A percentile compares a stretch with the other conserved stretches of the same genome.
Evolutionary conservation across 179 eudicot species (phyloP).

Genomic region (Beta corolliflora): DNA sequence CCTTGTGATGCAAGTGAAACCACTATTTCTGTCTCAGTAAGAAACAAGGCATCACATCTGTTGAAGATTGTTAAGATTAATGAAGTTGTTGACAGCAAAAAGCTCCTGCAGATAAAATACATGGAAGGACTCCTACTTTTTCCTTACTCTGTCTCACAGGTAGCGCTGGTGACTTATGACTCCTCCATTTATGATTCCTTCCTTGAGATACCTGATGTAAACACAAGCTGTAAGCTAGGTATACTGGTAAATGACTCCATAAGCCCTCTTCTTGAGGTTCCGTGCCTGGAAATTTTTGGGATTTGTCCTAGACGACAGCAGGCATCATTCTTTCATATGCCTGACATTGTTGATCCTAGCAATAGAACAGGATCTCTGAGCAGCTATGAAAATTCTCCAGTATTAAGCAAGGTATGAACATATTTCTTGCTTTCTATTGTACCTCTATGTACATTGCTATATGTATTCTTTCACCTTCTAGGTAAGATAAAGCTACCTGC

Average conservation of each 20-base stretch:
- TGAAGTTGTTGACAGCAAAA: constrained; percentile 39
- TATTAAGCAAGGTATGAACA: constrained; percentile 46
- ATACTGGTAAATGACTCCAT: constrained; percentile 64
- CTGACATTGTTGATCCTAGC: constrained; percentile 31
- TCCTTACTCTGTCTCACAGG: constrained; percentile 59
- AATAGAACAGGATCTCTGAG: constrained; percentile 29
- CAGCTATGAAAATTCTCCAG: constrained; percentile 25
- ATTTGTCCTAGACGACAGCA: constrained; percentile 34
- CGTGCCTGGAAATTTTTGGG: constrained; percentile 51
- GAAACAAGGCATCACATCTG: constrained; percentile 50
- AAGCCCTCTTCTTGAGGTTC: constrained; percentile 46
- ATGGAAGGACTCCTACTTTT: constrained; percentile 62
- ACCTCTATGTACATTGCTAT: not conserved
- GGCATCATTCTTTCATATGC: constrained; percentile 22
- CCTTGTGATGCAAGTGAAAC: constrained; percentile 46
- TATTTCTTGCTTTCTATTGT: not conserved
- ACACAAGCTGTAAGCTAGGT: constrained; percentile 47
- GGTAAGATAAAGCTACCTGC: no score
- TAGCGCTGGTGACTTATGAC: constrained; percentile 50
- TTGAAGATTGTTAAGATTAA: constrained; percentile 53
- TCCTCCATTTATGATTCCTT: constrained; percentile 23
- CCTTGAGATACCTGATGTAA: constrained; percentile 27
- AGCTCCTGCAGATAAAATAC: constrained; percentile 53
- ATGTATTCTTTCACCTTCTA: no score
- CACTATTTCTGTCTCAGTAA: constrained; percentile 48